Evolutionary conservation across 1,139 yeast species (phyloP), one percentile per base, ranked within the genome.

Genomic region (Chernovozyma sophiae-reginae): DNA sequence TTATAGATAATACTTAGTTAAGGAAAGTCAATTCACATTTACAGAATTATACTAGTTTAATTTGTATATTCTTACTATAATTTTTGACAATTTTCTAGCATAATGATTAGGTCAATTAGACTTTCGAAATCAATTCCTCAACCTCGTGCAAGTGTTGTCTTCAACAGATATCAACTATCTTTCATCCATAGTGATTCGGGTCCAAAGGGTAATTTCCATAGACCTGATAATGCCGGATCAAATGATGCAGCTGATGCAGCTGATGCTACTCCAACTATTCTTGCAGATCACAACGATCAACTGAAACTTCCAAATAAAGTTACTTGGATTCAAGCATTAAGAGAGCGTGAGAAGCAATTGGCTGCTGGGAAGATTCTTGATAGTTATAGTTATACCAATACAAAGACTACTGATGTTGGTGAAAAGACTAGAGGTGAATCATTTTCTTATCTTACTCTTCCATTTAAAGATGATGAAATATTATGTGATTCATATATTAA

Each of bases 401-500:
- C 95, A 6, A 81, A 79, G 48, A 77, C 92, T 5, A 76, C 85
- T 12, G 80, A 68, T 4, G 79, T 86, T 14, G 68, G 72, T n/a
- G 92, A 86, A 46, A 79, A 79, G 55, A 80, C 92, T 1, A 70
- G 94, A 40, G 68, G 65, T 22, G 95, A 86, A 47, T 84, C 95
- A 10, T 87, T 87, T 52, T 72, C 86, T 14, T 85, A 74, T 51
- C 71, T 86, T 39, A 65, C 76, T 2, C 67, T 89, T 37, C 96
- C 96, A 0, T 89, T 89, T 65, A 85, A 85, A 53, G 86, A 84
- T 43, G 96, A 89, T 55, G 68, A 76, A 34, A 81, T 86, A 80
- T 68, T 86, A 28, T 77, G 95, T 48, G 97, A 89, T 55, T 79
- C 92, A 32, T 89, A 89, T 55, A 83, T 86, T 51, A 86, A 86